These are phyloP conservation scores for Agaricus blazei DNA, from an alignment of 768 basidiomycete genomes.

Conservation along the genomic window DNA sequence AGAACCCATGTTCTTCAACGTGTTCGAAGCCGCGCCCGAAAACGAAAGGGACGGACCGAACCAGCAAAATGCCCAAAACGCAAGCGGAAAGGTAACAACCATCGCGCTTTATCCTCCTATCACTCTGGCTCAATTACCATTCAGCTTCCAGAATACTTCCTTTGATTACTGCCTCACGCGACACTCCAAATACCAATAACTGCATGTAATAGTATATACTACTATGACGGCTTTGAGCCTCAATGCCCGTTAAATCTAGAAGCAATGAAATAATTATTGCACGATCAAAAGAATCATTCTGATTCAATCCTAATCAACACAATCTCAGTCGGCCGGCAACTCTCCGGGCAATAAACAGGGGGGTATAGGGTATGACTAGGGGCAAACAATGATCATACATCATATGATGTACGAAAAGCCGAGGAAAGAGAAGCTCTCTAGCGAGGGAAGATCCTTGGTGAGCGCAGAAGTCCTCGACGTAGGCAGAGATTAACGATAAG, in stretches of 20 bases:
- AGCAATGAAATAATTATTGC: not conserved
- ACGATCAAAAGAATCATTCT: not conserved
- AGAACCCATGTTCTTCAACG: constrained; percentile 88
- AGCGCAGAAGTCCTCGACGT: constrained; percentile 15
- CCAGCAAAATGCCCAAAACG: constrained; percentile 71
- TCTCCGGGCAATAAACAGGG: not conserved
- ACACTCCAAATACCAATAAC: constrained; percentile 5
- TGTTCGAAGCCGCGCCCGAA: constrained; percentile 97
- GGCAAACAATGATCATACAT: not conserved
- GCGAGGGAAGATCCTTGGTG: constrained; percentile 10
- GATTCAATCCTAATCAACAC: not conserved
- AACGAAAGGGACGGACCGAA: constrained; percentile 90
- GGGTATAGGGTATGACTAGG: not conserved
- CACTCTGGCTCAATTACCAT: constrained; percentile 9
- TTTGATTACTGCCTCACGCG: constrained; percentile 23
- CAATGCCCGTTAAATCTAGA: not conserved
- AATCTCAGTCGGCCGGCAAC: not conserved
- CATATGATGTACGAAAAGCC: not conserved
- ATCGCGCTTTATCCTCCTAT: constrained; percentile 9
- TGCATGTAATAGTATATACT: not conserved
- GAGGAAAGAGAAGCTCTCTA: constrained; percentile 1
- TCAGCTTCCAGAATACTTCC: constrained; percentile 81
- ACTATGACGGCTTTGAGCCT: not conserved
- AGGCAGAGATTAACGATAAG: constrained; percentile 22
- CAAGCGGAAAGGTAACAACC: constrained; percentile 58